Evolutionary conservation across 129 eudicot genomes (phyloP), one percentile per base, ranked within the genome.

Genomic region (Logfia minima): DNA sequence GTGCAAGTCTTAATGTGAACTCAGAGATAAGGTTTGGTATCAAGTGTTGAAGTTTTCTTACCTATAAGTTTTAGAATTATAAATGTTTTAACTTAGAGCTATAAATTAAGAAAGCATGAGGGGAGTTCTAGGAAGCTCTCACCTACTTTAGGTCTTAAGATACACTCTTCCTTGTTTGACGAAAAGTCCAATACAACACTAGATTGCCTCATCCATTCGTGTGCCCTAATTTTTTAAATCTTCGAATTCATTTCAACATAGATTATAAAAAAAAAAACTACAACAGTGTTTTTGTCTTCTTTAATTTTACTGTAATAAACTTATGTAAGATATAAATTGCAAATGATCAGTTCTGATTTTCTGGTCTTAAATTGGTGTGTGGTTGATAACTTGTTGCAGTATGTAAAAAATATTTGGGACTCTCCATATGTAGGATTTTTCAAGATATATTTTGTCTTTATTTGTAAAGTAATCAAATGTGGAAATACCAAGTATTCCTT

Each of bases 71-170:
- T 53, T 53, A 21, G 71, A 66, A 39, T 77, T 39, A 66, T 77
- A 66, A 8, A 0, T 45, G 14, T 48, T 48, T 48, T 70, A 70
- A 19, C 62, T 73, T 45, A 70, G 78, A 70, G 21, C 61, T 48
- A 71, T 61, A 63, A 69, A 61, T 61, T 37, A 70, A 77, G 22
- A 55, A 72, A 31, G 14, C 7, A 58, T 75, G 77, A 77, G 52
- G 66, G 60, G 7, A 68, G 61, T 82, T 81, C 71, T 81, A 68
- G 21, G 76, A 84, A 84, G 84, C 79, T 84, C 78, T 78, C 81
- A 84, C 90, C 90, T 83, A 87, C 84, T 84, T 61, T 77, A 16
- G 70, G 24, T 75, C 90, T 87, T 87, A 32, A 70, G 37, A 67
- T 81, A 77, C 69, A 86, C 81, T 24, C 58, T 81, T 81, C 14